Percentiles rank a stretch among this genome's conserved stretches.
phyloP scores from a whole-genome alignment of 2,329 filamentous ascomycete genomes.

The Epichloe gansuensis region DNA sequence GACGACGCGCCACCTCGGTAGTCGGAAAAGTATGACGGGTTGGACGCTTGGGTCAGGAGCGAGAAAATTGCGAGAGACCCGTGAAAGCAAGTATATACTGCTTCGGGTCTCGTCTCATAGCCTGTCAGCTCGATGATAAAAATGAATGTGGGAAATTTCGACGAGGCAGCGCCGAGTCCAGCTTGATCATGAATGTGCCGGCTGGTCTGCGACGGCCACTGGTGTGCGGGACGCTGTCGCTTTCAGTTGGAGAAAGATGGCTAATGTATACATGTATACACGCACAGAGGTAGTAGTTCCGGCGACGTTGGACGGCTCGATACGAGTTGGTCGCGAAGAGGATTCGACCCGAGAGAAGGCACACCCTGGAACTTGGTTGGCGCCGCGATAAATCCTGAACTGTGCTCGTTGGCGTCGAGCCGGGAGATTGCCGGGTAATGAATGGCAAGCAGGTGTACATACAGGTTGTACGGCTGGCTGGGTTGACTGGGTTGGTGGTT shows the following conservation, averaged over 20 bases:
- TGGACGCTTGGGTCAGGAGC: conserved; percentile 22
- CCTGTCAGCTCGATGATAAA: background rate
- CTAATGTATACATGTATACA: background rate
- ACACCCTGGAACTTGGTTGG: background rate
- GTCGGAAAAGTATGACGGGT: conserved; percentile 17
- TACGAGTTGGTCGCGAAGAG: background rate
- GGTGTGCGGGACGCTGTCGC: background rate
- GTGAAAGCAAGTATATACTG: conserved; percentile 22
- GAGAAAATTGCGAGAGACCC: conserved; percentile 24
- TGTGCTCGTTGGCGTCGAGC: background rate
- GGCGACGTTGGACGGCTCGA: background rate
- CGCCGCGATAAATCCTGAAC: conserved; percentile 1
- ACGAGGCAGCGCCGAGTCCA: background rate
- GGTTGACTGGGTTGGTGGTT: too few species aligned
- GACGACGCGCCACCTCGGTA: conserved; percentile 16
- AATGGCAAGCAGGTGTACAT: too few species aligned
- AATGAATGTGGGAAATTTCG: background rate
- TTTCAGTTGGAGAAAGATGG: background rate
- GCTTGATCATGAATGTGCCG: background rate
- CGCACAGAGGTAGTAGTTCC: background rate
- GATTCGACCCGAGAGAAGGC: background rate
- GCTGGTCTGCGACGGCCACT: background rate
- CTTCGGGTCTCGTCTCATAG: conserved; percentile 27
- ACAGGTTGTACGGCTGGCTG: too few species aligned
- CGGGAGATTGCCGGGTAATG: conserved; percentile 7